Evolutionary conservation across 2,329 filamentous ascomycete genomes (phyloP), one percentile per base, ranked within the genome.

Genomic region (Claviceps sp.): DNA sequence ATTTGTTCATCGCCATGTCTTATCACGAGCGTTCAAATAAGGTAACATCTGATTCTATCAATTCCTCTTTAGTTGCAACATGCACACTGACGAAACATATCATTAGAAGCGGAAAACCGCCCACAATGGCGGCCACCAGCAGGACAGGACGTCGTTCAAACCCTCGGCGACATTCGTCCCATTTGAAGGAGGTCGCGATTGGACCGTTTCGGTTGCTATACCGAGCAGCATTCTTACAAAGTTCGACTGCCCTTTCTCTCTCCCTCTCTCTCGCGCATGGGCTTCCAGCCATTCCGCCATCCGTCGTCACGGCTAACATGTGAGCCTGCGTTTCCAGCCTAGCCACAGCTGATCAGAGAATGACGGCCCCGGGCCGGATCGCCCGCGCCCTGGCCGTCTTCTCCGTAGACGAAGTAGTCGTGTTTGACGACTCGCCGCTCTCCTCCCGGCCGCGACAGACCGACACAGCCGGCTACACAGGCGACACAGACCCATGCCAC

Each of bases 381-480:
- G 88, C 88, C 5, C 85, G 88, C 50, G 86, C 87, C 37, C 77
- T 88, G 50, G 85, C 86, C 55, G 84, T 94, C 56, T 94, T 93
- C 69, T 84, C 80, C 61, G 77, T 95, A 58, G 88, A 95, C 63
- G 88, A 95, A 68, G 76, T 94, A 34, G 75, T 95, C 49, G 72
- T 95, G 51, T 95, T 86, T 65, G 82, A 91, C 62, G 88, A 94
- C 67, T 74, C 73, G 38, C 74, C 75, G 2, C 48, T 60, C 6
- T 68, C 73, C 14, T 61, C 71, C 37, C 74, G 75, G 37, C 69
- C 72, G 34, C 65, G 62, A 26, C 67, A 66, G 20, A 71, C 76
- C 49, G 76, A 81, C 58, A 71, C 72, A 49, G 66, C 72, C 47
- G 66, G 72, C 60, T 76, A 81, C 68, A 88, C 85, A 1, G 85